Evolutionary conservation across 2,329 filamentous ascomycete genomes (phyloP).

Genomic region (Trichoderma gracile): DNA sequence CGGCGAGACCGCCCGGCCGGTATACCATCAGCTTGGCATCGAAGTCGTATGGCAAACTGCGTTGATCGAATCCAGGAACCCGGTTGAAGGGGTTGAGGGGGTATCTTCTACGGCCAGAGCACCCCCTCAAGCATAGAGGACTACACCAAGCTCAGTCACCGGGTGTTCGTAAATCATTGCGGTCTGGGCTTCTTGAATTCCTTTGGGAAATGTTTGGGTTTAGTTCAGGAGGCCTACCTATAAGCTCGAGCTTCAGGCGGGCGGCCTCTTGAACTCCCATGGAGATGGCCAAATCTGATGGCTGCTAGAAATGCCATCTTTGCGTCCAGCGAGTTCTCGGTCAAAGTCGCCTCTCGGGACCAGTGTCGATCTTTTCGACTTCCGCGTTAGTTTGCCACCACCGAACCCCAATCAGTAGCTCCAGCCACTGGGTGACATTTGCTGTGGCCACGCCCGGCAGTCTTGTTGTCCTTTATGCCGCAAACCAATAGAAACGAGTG

Average conservation of each 20-base stretch:
- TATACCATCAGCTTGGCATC: neutral
- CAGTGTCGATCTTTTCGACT: slow-evolving; percentile 11
- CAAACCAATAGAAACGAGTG: neutral
- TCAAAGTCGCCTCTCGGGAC: neutral
- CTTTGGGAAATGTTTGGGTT: no score
- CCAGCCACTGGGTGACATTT: neutral
- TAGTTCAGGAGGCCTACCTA: neutral
- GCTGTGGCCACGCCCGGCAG: neutral
- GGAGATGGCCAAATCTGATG: neutral
- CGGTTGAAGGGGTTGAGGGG: no score
- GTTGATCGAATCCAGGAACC: neutral
- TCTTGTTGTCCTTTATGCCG: neutral
- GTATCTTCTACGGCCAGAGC: neutral
- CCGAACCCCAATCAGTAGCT: neutral
- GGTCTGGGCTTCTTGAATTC: neutral
- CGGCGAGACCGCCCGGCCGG: neutral
- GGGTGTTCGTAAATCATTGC: neutral
- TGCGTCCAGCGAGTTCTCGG: neutral
- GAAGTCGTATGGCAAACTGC: neutral
- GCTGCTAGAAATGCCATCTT: neutral
- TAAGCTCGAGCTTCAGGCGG: neutral
- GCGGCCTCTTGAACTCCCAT: neutral
- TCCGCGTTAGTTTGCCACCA: slow-evolving; percentile 8
- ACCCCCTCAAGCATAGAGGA: no score
- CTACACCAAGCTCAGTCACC: neutral